phyloP scores from a whole-genome alignment of 2,329 filamentous ascomycete species.

The Polychaeton citri region DNA sequence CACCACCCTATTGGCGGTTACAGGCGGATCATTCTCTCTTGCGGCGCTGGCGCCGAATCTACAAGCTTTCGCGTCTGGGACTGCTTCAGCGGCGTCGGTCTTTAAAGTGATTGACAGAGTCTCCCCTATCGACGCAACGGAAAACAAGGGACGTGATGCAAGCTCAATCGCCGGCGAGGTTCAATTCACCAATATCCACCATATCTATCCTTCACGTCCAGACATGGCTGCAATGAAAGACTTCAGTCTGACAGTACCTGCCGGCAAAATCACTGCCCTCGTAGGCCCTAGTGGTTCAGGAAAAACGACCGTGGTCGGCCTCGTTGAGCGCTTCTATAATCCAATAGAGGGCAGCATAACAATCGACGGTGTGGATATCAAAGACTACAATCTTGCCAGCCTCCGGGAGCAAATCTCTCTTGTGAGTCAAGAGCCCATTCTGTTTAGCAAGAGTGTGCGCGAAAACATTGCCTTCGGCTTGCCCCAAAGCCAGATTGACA shows the following conservation, averaged over 20 bases:
- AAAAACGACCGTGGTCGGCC: conserved; percentile 81
- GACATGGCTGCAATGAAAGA: conserved; percentile 75
- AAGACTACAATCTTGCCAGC: conserved; percentile 19
- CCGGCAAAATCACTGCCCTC: conserved; percentile 77
- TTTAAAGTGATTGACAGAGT: conserved; percentile 76
- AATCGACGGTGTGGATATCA: conserved; percentile 19
- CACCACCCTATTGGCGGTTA: conserved; percentile 73
- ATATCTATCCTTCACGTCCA: conserved; percentile 85
- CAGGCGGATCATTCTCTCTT: conserved; percentile 80
- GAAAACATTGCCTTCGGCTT: conserved; percentile 25
- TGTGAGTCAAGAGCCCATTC: conserved; percentile 23
- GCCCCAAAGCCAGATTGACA: conserved; percentile 35
- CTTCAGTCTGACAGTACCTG: conserved; percentile 62
- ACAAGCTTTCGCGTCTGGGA: conserved; percentile 66
- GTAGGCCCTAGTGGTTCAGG: conserved; percentile 87
- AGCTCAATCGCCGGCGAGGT: conserved; percentile 61
- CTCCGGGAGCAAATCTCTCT: conserved; percentile 19
- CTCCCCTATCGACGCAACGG: conserved; percentile 67
- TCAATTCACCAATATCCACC: conserved; percentile 65
- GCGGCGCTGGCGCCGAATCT: conserved; percentile 72
- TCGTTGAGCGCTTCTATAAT: conserved; percentile 78
- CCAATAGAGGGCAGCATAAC: conserved; percentile 31
- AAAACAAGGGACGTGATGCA: conserved; percentile 53
- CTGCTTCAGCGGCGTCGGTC: conserved; percentile 77
- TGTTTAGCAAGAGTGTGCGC: conserved; percentile 23